Conservation (phyloP, 148 eudicot species). For the Chenopodium formosanum region DNA sequence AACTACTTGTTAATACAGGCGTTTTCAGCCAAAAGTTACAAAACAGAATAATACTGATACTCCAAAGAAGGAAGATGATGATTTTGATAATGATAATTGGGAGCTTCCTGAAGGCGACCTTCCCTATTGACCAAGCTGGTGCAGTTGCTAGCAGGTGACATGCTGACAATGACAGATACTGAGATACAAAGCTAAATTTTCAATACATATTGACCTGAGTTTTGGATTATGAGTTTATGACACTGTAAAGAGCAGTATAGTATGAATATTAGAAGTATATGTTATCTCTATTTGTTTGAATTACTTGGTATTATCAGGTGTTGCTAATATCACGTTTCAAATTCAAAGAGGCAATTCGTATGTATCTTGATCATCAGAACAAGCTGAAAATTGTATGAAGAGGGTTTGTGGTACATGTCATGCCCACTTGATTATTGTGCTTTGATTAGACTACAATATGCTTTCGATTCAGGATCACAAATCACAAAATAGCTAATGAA, state of each 20-base stretch:
- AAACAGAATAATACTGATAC: constrained; percentile 25
- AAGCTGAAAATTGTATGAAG: background rate
- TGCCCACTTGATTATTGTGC: background rate
- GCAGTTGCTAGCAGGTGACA: background rate
- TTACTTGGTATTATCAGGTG: background rate
- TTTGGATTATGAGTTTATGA: background rate
- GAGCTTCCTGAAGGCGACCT: constrained; percentile 47
- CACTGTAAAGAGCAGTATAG: constrained; percentile 2
- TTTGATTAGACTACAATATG: too few relatives aligned
- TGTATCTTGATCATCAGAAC: background rate
- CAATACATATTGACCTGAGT: background rate
- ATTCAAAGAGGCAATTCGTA: too few relatives aligned
- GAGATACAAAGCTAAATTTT: background rate
- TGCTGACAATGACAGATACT: constrained; percentile 8
- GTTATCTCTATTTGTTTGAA: background rate
- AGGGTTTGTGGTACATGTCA: background rate
- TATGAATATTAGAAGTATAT: background rate
- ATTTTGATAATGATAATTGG: constrained; percentile 57
- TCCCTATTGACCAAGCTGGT: constrained; percentile 30
- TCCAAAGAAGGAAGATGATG: constrained; percentile 28
- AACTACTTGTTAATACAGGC: constrained; percentile 26
- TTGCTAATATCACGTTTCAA: background rate
- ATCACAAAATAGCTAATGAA: too few relatives aligned
- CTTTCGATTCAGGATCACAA: too few relatives aligned
- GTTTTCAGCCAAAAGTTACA: constrained; percentile 31